Base-by-base conservation (phyloP, 192 early-diverging fungal genomes). In the Podochytrium sp. region DNA sequence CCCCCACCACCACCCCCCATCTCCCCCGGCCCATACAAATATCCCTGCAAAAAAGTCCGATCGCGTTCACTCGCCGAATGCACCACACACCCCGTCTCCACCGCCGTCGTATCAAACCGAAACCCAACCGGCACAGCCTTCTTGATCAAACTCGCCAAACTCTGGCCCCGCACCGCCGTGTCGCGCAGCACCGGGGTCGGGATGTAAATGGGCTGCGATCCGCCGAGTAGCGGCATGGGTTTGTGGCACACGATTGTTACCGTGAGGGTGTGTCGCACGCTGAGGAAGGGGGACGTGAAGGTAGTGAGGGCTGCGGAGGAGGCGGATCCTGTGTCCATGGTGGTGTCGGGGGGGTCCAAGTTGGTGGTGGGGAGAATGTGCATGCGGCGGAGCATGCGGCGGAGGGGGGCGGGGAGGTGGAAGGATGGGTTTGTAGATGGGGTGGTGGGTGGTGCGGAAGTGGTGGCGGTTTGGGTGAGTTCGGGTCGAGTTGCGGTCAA, bases 221-320 rank as follows among this genome's bases (percentile, higher is more conserved):
- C 64, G 6, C 16, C 34, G 18, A 12, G n/a, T 2, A 33, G 47
- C 3, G 38, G 35, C 12, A 69, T 20, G 1, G 66, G 66, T 37
- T 69, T 69, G 66, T 69, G 66, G 51, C 49, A 53, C 1, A 69
- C 50, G 23, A 69, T 69, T 38, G 2, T 14, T 14, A 69, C 18
- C 1, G 10, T 3, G 25, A 69, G 51, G 18, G 30, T 35, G 38
- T 69, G 66, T 1, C 34, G 32, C 43, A 69, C 66, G 29, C 32
- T 37, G 16, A 69, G 18, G 53, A 55, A 69, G 1, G 66, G 66
- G 5, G 50, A 38, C 23, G 66, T 69, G 12, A 69, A 69, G 52
- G 66, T 69, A 51, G 23, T 51, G 30, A 69, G 34, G 32, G 66
- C 50, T 2, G 14, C 38, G 52, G 52, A 55, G 52, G 23, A 55